Evolutionary conservation across 257 asterid genomes (phyloP), one percentile per base, ranked within the genome.

Genomic region (Lavandula angustifolia): DNA sequence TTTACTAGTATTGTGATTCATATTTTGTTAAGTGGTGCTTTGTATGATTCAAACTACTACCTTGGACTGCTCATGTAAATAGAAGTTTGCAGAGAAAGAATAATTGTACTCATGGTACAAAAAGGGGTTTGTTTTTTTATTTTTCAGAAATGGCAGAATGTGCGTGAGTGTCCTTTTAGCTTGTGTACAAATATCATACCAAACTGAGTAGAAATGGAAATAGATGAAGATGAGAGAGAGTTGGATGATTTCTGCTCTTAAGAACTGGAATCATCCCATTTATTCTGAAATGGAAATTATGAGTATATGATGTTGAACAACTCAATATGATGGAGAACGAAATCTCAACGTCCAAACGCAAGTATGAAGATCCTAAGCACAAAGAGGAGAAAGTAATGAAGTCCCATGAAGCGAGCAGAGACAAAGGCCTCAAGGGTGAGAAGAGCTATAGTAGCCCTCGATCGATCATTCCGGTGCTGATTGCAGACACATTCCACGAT

Each of bases 401-500:
- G 38, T 22, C 27, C 27, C 27, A 22, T 22, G 3, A 34, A 34
- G 6, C 38, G 3, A 6, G 6, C 38, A 37, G 5, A 37, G 42
- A 37, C 9, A 37, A 37, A 37, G 9, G 42, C 5, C 4, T 5
- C 38, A 37, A 2, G 42, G 9, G 13, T 4, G 29, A 55, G 53
- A 59, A 55, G 4, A 4, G 14, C 31, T 14, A 37, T 17, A 40
- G 9, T 40, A 60, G 9, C 31, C 43, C 47, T 6, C 57, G 22
- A n/a, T 31, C 64, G 4, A 42, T 67, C 47, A 42, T 76, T 22
- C 73, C 73, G 3, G 16, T 65, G 13, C 34, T 75, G 42, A 57
- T 75, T 38, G 73, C 58, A 14, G 80, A 75, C 13, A 75, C 80
- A 38, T 75, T 70, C 59, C 66, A 18, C 31, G 76, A 75, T 41